A percentile compares a stretch with the other conserved stretches of the same genome.
These are phyloP conservation scores for Leishmania aethiopica DNA, from an alignment of 208 protist genomes.

Conservation along the genomic window DNA sequence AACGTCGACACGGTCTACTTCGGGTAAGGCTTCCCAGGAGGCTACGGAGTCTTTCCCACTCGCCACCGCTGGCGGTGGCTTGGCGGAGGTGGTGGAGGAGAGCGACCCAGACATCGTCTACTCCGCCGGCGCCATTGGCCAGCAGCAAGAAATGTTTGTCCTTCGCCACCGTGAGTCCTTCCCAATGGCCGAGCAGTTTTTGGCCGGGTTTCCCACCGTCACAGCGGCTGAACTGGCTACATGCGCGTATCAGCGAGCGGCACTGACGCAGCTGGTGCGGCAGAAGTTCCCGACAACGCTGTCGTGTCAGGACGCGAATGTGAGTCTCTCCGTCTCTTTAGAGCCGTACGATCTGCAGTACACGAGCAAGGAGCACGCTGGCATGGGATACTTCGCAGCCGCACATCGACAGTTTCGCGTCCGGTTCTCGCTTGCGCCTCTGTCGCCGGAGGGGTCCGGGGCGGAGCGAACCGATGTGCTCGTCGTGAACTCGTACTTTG, in stretches of 20 bases:
- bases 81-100: constrained; percentile 9
- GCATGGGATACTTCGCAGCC: constrained; percentile 51
- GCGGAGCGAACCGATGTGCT: constrained; percentile 27
- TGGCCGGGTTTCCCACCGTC: constrained; percentile 35
- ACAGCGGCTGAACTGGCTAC: constrained; percentile 20
- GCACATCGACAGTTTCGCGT: constrained; percentile 68
- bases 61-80: background rate
- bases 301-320: constrained; percentile 51
- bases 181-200: constrained; percentile 46
- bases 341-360: constrained; percentile 58
- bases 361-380: constrained; percentile 29
- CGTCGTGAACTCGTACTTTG: constrained; percentile 79
- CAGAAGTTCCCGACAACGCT: constrained; percentile 32
- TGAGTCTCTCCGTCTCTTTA: constrained; percentile 52
- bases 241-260: constrained; percentile 26
- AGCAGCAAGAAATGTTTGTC: constrained; percentile 65
- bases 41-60: background rate
- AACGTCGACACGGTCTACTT: background rate
- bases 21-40: background rate
- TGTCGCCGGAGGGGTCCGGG: constrained; percentile 3
- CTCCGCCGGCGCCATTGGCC: constrained; percentile 58
- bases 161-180: constrained; percentile 45
- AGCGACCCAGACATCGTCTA: constrained; percentile 33
- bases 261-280: constrained; percentile 28
- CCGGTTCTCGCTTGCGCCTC: constrained; percentile 31